These are phyloP conservation scores for Nannochloropsis salina DNA, from an alignment of 108 stramenopile genomes.

Conservation along the genomic window DNA sequence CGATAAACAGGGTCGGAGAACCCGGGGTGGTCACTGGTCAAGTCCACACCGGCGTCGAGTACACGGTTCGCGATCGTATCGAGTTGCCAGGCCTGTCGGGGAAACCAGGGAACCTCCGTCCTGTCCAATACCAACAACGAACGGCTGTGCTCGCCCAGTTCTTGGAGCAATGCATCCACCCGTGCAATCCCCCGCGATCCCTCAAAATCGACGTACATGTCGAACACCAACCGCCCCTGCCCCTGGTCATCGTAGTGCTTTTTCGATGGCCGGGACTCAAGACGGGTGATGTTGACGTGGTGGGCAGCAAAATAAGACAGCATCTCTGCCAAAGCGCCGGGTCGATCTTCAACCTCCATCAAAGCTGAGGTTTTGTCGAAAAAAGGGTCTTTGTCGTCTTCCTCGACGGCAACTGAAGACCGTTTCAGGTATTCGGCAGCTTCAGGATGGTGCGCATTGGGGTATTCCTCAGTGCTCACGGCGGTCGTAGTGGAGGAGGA, in stretches of 20 bases:
- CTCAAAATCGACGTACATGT: conserved; percentile 63
- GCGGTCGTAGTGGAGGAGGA: not conserved
- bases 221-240: conserved; percentile 65
- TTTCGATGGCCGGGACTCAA: conserved; percentile 70
- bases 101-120: conserved; percentile 84
- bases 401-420: not conserved
- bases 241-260: conserved; percentile 23
- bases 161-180: conserved; percentile 58
- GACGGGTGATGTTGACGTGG: conserved; percentile 78
- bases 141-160: conserved; percentile 57
- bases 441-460: not conserved
- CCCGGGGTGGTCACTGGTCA: conserved; percentile 79
- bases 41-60: conserved; percentile 72
- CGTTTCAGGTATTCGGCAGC: conserved; percentile 18
- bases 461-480: not conserved
- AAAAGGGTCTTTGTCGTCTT: not conserved
- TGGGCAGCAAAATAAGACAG: conserved; percentile 82
- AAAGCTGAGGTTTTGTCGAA: conserved; percentile 56
- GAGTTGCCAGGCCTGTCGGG: conserved; percentile 75
- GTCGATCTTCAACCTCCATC: conserved; percentile 73
- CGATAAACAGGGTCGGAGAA: conserved; percentile 79
- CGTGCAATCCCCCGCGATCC: conserved; percentile 60
- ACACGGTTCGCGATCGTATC: conserved; percentile 79
- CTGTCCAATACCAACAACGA: conserved; percentile 72
- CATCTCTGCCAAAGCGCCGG: conserved; percentile 78